A percentile compares a stretch with the other conserved stretches of the same genome.
Evolutionary conservation across 768 basidiomycete genomes (phyloP).

Genomic region (Boletellus ananiceps): DNA sequence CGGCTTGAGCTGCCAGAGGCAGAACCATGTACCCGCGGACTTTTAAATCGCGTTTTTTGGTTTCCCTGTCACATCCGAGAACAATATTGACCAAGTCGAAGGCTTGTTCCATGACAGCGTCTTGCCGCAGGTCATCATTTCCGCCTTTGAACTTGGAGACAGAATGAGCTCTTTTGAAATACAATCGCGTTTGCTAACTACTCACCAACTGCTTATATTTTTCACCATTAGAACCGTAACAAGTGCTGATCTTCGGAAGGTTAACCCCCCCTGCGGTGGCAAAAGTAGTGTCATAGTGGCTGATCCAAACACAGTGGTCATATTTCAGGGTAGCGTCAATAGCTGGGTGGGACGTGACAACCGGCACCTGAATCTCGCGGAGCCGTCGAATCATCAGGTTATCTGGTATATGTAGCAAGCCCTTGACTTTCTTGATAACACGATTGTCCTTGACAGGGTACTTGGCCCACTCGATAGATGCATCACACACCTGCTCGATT

Average conservation of each 20-base stretch:
- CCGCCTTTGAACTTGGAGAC: slow-evolving; percentile 80
- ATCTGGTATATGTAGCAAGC: slow-evolving; percentile 41
- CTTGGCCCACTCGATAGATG: slow-evolving; percentile 72
- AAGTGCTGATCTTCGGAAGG: slow-evolving; percentile 74
- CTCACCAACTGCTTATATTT: slow-evolving; percentile 78
- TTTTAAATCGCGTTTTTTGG: slow-evolving; percentile 62
- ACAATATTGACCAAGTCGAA: slow-evolving; percentile 86
- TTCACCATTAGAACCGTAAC: slow-evolving; percentile 61
- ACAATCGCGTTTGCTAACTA: neutral
- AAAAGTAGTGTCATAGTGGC: slow-evolving; percentile 55
- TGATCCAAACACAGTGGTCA: slow-evolving; percentile 63
- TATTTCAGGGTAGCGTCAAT: slow-evolving; percentile 72
- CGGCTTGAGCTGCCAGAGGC: slow-evolving; percentile 74
- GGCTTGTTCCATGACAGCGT: slow-evolving; percentile 98
- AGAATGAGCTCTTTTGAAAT: neutral
- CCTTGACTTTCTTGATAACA: slow-evolving; percentile 21
- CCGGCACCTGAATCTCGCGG: slow-evolving; percentile 64
- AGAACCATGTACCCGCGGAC: slow-evolving; percentile 88
- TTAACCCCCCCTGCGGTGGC: slow-evolving; percentile 72
- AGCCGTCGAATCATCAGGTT: slow-evolving; percentile 45
- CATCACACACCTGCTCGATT: slow-evolving; percentile 58
- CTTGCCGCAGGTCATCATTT: slow-evolving; percentile 89
- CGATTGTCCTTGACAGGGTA: slow-evolving; percentile 43
- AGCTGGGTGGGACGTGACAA: slow-evolving; percentile 68
- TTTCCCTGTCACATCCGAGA: slow-evolving; percentile 68